A percentile compares a stretch with the other conserved stretches of the same genome.
Evolutionary conservation across 805 yeast genomes (phyloP).

Genomic region (Metschnikowia lochheadii): DNA sequence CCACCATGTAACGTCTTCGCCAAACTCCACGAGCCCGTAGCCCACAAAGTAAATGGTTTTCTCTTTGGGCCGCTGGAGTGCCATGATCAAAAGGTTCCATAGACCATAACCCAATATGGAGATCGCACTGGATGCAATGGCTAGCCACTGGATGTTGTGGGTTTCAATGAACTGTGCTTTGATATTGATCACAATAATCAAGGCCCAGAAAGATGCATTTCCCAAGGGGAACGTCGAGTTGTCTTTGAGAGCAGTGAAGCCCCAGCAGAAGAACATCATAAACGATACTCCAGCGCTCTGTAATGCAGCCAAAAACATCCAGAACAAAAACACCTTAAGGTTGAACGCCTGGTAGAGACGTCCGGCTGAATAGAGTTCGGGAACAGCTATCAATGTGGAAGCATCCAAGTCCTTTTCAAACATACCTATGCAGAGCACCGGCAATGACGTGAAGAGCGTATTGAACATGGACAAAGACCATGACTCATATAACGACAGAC

Average conservation of each 20-base stretch:
- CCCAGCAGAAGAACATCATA: constrained; percentile 65
- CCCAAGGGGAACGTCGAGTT: constrained; percentile 83
- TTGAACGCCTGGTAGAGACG: constrained; percentile 72
- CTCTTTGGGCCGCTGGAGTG: constrained; percentile 51
- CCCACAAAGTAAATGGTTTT: constrained; percentile 66
- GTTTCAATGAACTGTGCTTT: constrained; percentile 81
- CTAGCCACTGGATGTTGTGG: constrained; percentile 66
- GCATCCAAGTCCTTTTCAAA: constrained; percentile 89
- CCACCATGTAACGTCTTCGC: constrained; percentile 85
- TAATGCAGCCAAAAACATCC: constrained; percentile 74
- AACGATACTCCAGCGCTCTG: constrained; percentile 73
- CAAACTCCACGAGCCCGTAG: constrained; percentile 71
- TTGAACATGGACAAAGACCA: constrained; percentile 98
- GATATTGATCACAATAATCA: constrained; percentile 67
- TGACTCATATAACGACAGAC: constrained; percentile 87
- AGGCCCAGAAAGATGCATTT: constrained; percentile 64
- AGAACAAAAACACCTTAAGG: constrained; percentile 59
- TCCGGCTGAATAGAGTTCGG: constrained; percentile 81
- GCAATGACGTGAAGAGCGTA: constrained; percentile 88
- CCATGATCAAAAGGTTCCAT: constrained; percentile 79
- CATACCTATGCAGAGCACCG: constrained; percentile 92
- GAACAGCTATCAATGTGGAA: constrained; percentile 83
- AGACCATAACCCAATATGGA: constrained; percentile 81
- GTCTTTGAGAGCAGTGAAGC: constrained; percentile 60
- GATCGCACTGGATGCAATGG: constrained; percentile 58